Evolutionary conservation across 1,139 yeast genomes (phyloP), one percentile per base, ranked within the genome.

Genomic region (Yamadazyma sp.): DNA sequence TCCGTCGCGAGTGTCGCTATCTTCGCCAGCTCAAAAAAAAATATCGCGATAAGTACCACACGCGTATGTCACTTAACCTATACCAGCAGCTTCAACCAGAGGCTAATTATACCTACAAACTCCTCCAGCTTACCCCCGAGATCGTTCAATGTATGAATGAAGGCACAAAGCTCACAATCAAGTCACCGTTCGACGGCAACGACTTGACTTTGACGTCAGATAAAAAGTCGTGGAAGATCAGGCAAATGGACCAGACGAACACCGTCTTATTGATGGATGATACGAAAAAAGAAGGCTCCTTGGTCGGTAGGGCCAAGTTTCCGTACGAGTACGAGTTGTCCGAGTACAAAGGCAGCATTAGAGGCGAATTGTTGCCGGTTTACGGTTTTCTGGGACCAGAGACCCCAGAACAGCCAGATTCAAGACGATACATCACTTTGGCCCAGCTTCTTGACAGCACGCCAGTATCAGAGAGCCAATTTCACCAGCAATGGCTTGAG

Each of bases 231-330:
- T 88, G 79, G 76, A 69, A 69, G 40, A 55, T 89, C 16, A 73
- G 91, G 35, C 91, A 85, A 52, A 83, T 87, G 70, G 87, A 87
- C 56, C 97, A 91, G 59, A 86, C 96, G 8, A 89, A 91, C 58
- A 77, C 94, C 1, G 81, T 86, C 10, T 59, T 88, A 50, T 50
- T 89, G 25, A 61, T 80, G 58, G 63, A 69, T 25, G 61, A 66
- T 36, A 45, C 55, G 52, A 49, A 50, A 6, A n/a, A 23, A 8
- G 31, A 14, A 9, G 45, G 31, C 7, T n/a, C 35, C 20, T 53
- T 69, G 11, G 52, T 73, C 26, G 81, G 79, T 2, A 69, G 64
- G 44, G 56, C 75, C 2, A 63, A 56, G 44, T 62, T 72, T 28
- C 54, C 69, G 4, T 78, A 69, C 44, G 83, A 79, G 42, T 69